A percentile compares a stretch with the other conserved stretches of the same genome.
Conservation (phyloP, 352 stramenopile genomes). For the Pythium vanterpoolii region DNA sequence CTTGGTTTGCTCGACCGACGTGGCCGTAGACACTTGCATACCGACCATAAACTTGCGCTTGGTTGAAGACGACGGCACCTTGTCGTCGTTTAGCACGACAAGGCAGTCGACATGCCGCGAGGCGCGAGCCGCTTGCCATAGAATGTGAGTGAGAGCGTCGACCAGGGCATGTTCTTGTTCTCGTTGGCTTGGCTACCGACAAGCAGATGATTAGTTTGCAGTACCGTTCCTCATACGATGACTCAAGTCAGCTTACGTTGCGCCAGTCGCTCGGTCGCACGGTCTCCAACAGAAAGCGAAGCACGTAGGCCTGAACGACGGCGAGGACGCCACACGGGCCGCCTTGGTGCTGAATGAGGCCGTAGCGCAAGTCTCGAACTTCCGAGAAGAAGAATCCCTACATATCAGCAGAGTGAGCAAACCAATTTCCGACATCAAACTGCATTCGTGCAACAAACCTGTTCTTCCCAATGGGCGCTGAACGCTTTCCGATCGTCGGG, state of each 20-base stretch:
- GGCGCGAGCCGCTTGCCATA: constrained; percentile 49
- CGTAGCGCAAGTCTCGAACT: constrained; percentile 65
- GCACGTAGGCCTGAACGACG: constrained; percentile 90
- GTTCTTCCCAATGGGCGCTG: constrained; percentile 64
- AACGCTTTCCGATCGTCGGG: constrained; percentile 49
- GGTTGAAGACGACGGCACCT: not conserved
- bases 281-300: constrained; percentile 67
- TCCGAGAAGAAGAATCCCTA: constrained; percentile 66
- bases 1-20: constrained; percentile 29
- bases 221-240: not conserved
- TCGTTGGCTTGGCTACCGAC: constrained; percentile 30
- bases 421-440: not conserved
- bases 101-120: constrained; percentile 25
- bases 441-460: constrained; percentile 13
- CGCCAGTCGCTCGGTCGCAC: constrained; percentile 42
- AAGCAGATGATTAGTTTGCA: not conserved
- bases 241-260: too few relatives aligned
- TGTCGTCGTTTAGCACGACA: constrained; percentile 34
- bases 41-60: constrained; percentile 48
- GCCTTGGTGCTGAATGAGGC: constrained; percentile 91
- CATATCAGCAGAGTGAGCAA: not conserved
- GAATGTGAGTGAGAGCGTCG: constrained; percentile 53
- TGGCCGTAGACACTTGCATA: constrained; percentile 30
- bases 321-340: constrained; percentile 95
- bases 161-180: constrained; percentile 44